Conservation (phyloP, 2,329 filamentous ascomycete species). For the Colletotrichum cuscutae region DNA sequence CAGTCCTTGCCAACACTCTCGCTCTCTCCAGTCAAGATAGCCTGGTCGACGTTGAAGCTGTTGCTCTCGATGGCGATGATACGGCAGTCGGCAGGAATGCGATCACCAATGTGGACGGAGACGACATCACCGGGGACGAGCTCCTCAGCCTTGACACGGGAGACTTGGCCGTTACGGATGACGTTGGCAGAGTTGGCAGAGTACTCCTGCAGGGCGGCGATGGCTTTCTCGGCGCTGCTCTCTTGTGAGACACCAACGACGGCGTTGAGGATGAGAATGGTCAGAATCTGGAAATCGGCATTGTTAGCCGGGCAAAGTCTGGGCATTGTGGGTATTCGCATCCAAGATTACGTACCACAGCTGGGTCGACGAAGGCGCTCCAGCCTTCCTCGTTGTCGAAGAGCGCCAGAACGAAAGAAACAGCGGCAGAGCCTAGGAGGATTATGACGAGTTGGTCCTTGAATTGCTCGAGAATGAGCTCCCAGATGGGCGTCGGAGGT, state of each 20-base stretch:
- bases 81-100: slow-evolving; percentile 94
- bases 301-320: slow-evolving; percentile 35
- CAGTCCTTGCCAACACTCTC: slow-evolving; percentile 94
- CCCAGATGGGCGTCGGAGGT: slow-evolving; percentile 94
- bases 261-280: slow-evolving; percentile 95
- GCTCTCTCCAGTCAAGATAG: slow-evolving; percentile 96
- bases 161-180: slow-evolving; percentile 82
- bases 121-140: slow-evolving; percentile 95
- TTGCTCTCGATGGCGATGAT: slow-evolving; percentile 93
- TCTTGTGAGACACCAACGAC: slow-evolving; percentile 98
- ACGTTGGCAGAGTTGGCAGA: slow-evolving; percentile 98
- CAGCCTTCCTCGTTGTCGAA: slow-evolving; percentile 94
- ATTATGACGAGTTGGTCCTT: slow-evolving; percentile 99
- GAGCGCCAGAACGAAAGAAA: slow-evolving; percentile 92
- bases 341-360: slow-evolving; percentile 75
- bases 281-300: slow-evolving; percentile 76
- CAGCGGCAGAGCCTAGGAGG: slow-evolving; percentile 87
- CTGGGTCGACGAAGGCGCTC: slow-evolving; percentile 97
- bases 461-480: slow-evolving; percentile 97
- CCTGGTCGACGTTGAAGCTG: slow-evolving; percentile 96
- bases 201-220: slow-evolving; percentile 97
- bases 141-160: slow-evolving; percentile 93
- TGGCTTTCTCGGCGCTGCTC: slow-evolving; percentile 98
- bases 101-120: slow-evolving; percentile 87
- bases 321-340: slow-evolving; percentile 26